Evolutionary conservation across 2,329 filamentous ascomycete species (phyloP).

Genomic region (Sarocladium brachiariae): DNA sequence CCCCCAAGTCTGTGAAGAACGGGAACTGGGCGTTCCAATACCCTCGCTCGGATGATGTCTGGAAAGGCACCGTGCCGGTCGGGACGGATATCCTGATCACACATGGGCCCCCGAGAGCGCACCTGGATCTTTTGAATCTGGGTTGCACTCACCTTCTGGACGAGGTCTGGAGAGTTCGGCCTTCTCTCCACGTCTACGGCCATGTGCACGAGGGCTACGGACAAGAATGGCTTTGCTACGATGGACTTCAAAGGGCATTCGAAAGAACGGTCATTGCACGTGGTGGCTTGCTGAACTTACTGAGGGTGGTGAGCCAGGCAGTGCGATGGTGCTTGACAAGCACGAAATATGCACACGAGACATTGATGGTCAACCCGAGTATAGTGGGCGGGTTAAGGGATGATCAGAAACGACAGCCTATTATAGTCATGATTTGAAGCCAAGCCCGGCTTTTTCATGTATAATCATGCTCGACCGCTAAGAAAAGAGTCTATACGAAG

Average conservation of each 20-base stretch:
- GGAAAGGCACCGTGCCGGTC: slow-evolving; percentile 17
- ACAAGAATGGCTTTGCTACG: slow-evolving; percentile 22
- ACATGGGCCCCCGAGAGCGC: slow-evolving; percentile 28
- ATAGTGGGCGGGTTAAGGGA: not conserved
- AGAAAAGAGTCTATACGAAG: not conserved
- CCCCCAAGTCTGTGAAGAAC: slow-evolving; percentile 24
- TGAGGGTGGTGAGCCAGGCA: not conserved
- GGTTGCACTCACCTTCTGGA: slow-evolving; percentile 28
- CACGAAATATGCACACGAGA: not conserved
- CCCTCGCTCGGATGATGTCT: slow-evolving; percentile 21
- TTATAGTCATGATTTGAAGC: not conserved
- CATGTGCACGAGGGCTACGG: slow-evolving; percentile 55
- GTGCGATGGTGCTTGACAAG: not conserved
- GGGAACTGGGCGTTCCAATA: slow-evolving; percentile 39
- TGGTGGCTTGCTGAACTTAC: slow-evolving; percentile 6
- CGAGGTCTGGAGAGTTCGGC: slow-evolving; percentile 47
- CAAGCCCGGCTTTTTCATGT: too few species aligned
- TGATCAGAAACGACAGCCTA: not conserved
- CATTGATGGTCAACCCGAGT: slow-evolving; percentile 9
- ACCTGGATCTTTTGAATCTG: slow-evolving; percentile 26
- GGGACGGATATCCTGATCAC: slow-evolving; percentile 31
- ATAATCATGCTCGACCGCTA: too few species aligned
- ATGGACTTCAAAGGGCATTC: slow-evolving; percentile 14
- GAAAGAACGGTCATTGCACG: slow-evolving; percentile 3
- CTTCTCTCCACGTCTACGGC: slow-evolving; percentile 56